Base-by-base conservation (phyloP, 768 basidiomycete genomes). In the Plicaturopsis crispa region DNA sequence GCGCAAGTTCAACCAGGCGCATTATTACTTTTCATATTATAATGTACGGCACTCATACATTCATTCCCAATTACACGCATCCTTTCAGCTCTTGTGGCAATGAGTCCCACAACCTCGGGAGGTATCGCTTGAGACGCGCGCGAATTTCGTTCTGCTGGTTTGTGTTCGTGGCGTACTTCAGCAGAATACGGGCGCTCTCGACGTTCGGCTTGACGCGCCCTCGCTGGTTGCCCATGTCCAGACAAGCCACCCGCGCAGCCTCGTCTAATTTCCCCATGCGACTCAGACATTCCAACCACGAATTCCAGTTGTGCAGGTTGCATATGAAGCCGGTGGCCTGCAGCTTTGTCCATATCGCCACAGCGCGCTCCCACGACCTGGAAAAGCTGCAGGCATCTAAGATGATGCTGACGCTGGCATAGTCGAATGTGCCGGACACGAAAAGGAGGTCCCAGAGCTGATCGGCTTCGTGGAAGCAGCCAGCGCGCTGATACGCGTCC, bases 251-350 rank as follows among this genome's bases (percentile, higher is more conserved):
- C 51, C 71, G 70, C 31, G 78, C 53, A 1, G 88, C 92, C 17
- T 85, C 81, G 16, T 78, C 71, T 22, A 88, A 48, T 48, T 67
- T 65, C 6, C 76, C 72, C 33, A 77, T 53, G 17, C 90, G 72
- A 50, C 86, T 88, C n/a, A 94, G 69, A 52, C 84, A 88, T 58
- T 96, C 91, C 14, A 96, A 55, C 67, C 80, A 88, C 0, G 78
- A 70, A 41, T 85, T 78, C 86, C 89, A 91, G 50, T 85, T 83
- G 36, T 75, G 72, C 43, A 65, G 49, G 51, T 82, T 80, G 38
- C 84, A 62, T 24, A 44, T 50, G 53, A 72, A 85, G 17, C 63
- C 67, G 33, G 65, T 65, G 36, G 57, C 65, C 20, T 57, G 56
- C 35, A 83, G 64, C 51, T 72, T 75, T 21, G 53, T 45, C 60